Evolutionary conservation across 345 rosid species (phyloP).

Genomic region (Nasturtium officinale): DNA sequence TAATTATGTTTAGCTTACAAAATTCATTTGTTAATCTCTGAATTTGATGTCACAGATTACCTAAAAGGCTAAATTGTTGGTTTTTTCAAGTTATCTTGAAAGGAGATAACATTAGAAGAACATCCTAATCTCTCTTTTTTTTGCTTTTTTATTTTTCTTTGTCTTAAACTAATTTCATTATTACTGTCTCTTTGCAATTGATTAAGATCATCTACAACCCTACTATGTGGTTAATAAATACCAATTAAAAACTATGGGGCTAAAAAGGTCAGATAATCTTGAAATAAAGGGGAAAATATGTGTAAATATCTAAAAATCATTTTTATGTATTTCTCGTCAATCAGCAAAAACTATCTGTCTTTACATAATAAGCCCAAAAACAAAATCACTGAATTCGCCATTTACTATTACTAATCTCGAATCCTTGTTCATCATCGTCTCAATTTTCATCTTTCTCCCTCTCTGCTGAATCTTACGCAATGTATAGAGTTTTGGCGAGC

Average conservation of each 20-base stretch:
- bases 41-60: not conserved
- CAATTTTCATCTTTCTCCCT: slow-evolving; percentile 24
- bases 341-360: not conserved
- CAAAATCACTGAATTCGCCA: slow-evolving; percentile 5
- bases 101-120: too few relatives aligned
- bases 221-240: too few relatives aligned
- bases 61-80: too few relatives aligned
- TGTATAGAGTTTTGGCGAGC: slow-evolving; percentile 52
- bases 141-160: too few relatives aligned
- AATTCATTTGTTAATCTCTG: not conserved
- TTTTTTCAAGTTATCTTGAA: too few relatives aligned
- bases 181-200: not conserved
- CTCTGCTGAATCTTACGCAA: slow-evolving; percentile 41
- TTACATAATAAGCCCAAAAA: not conserved
- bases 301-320: slow-evolving; percentile 19
- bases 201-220: too few relatives aligned
- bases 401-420: slow-evolving; percentile 9
- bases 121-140: not conserved
- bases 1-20: not conserved
- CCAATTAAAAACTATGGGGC: slow-evolving; percentile 14
- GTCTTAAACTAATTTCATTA: not conserved
- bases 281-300: slow-evolving; percentile 20
- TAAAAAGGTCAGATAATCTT: not conserved
- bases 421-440: slow-evolving; percentile 6
- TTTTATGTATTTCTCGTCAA: slow-evolving; percentile 19